A percentile compares a stretch with the other conserved stretches of the same genome.
These are phyloP conservation scores for Hypoxylon sp. DNA, from an alignment of 2,329 filamentous ascomycete genomes.

Conservation along the genomic window DNA sequence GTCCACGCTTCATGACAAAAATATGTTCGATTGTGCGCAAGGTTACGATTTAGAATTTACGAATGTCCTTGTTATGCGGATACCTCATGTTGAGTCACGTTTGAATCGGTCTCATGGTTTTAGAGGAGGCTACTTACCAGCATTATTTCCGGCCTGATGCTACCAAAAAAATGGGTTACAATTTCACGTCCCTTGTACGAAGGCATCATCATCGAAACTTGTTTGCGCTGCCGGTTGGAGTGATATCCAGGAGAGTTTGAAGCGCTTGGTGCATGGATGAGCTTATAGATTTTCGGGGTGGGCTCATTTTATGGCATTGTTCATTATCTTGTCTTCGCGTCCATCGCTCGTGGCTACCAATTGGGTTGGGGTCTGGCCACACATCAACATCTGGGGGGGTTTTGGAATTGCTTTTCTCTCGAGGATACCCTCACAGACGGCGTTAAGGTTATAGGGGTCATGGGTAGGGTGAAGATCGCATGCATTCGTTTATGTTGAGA, in stretches of 20 bases:
- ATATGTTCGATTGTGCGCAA: constrained; percentile 44
- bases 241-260: constrained; percentile 49
- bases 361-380: constrained; percentile 42
- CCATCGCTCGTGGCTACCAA: constrained; percentile 48
- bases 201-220: constrained; percentile 42
- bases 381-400: constrained; percentile 39
- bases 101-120: constrained; percentile 46
- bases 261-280: constrained; percentile 50
- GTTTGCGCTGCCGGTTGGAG: constrained; percentile 46
- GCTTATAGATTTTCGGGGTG: constrained; percentile 49
- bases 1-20: constrained; percentile 40
- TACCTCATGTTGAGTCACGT: constrained; percentile 47
- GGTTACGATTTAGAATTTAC: constrained; percentile 49
- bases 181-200: constrained; percentile 42
- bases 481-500: constrained; percentile 46
- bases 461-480: constrained; percentile 39
- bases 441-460: constrained; percentile 49
- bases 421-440: constrained; percentile 55
- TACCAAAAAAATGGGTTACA: constrained; percentile 46
- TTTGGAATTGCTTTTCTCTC: constrained; percentile 41
- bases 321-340: constrained; percentile 45
- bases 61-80: constrained; percentile 47
- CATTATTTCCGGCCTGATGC: constrained; percentile 45
- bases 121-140: constrained; percentile 47
- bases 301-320: constrained; percentile 50